Evolutionary conservation across 192 early-diverging fungal genomes (phyloP).

Genomic region (Fimicolochytrium jonesii): DNA sequence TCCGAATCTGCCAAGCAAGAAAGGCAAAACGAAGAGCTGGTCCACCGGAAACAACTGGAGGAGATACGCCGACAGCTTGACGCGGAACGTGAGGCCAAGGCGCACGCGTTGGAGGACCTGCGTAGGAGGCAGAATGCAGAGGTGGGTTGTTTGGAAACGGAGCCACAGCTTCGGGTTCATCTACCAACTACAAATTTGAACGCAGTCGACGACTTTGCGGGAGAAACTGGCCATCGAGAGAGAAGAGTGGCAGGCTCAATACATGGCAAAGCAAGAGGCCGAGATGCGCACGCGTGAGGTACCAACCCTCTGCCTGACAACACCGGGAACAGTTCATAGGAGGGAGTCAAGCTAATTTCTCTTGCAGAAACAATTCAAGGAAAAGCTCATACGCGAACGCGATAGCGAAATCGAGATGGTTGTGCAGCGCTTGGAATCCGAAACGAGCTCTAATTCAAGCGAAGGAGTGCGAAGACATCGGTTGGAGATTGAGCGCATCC

Average conservation of each 20-base stretch:
- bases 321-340: too few species aligned
- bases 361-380: slow-evolving; percentile 54
- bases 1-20: slow-evolving; percentile 30
- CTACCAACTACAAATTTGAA: too few species aligned
- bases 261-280: slow-evolving; percentile 43
- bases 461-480: slow-evolving; percentile 47
- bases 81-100: slow-evolving; percentile 23
- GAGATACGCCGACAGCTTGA: slow-evolving; percentile 31
- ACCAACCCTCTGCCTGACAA: too few species aligned
- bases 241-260: slow-evolving; percentile 51
- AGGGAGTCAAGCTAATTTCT: too few species aligned
- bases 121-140: slow-evolving; percentile 31
- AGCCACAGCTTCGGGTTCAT: background rate
- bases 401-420: slow-evolving; percentile 58
- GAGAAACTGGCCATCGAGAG: slow-evolving; percentile 48
- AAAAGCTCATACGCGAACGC: slow-evolving; percentile 47
- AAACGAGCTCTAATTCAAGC: slow-evolving; percentile 43
- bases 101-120: slow-evolving; percentile 29
- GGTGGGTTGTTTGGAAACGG: too few species aligned
- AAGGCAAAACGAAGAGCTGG: slow-evolving; percentile 23
- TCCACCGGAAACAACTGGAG: slow-evolving; percentile 35
- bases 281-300: slow-evolving; percentile 48
- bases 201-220: too few species aligned
- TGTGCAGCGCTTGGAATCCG: slow-evolving; percentile 49
- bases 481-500: slow-evolving; percentile 47